Conservation (phyloP, 2,329 filamentous ascomycete species). For the Nemania sp. region DNA sequence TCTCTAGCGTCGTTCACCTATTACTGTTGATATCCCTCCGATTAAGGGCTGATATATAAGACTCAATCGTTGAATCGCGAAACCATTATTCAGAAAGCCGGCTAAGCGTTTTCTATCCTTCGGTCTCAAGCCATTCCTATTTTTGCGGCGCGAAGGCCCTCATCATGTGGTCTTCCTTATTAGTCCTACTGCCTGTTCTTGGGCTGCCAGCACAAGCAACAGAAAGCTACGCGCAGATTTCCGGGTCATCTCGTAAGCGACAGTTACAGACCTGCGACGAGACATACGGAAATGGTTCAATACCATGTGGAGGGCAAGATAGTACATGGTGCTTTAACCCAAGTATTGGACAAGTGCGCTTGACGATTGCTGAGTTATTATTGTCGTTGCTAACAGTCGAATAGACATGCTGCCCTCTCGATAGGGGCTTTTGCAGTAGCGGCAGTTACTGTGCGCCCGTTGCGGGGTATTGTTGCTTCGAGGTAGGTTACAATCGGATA, state of each 20-base stretch:
- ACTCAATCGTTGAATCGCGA: not conserved
- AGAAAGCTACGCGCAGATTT: conserved; percentile 43
- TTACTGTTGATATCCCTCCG: not conserved
- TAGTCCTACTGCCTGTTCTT: conserved; percentile 39
- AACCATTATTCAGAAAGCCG: not conserved
- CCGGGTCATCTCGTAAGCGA: conserved; percentile 36
- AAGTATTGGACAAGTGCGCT: conserved; percentile 51
- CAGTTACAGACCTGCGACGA: conserved; percentile 51
- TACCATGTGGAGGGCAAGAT: conserved; percentile 48
- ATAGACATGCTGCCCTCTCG: conserved; percentile 54
- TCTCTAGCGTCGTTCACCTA: not conserved
- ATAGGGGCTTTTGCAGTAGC: conserved; percentile 53
- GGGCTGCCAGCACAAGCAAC: conserved; percentile 37
- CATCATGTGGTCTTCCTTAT: conserved; percentile 37
- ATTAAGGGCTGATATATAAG: not conserved
- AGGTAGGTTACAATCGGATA: conserved; percentile 46
- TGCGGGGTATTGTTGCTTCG: conserved; percentile 54
- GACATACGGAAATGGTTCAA: conserved; percentile 51
- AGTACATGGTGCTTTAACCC: conserved; percentile 54
- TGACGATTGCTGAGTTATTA: conserved; percentile 1
- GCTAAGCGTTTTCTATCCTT: not conserved
- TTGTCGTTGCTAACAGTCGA: conserved; percentile 27
- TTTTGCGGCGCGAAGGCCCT: not conserved
- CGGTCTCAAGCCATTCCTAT: not conserved
- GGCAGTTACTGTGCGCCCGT: conserved; percentile 55